These are phyloP conservation scores for Eucalyptus erythrocorys DNA, from an alignment of 345 rosid species.

Conservation along the genomic window DNA sequence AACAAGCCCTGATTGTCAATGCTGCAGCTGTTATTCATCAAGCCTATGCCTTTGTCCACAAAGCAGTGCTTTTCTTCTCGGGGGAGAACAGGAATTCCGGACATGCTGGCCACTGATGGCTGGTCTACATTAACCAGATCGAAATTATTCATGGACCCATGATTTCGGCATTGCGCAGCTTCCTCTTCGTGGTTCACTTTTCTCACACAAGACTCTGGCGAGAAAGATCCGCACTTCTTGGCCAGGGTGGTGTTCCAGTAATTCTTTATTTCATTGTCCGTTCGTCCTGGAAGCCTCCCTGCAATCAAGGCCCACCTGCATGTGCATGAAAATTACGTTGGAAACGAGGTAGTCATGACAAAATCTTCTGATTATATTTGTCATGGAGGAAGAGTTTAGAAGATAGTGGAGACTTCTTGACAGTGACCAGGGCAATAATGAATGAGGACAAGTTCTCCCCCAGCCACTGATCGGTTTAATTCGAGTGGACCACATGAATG, in stretches of 20 bases:
- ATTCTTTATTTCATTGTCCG: not conserved
- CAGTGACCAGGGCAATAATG: not conserved
- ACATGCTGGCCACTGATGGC: not conserved
- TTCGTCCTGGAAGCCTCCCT: not conserved
- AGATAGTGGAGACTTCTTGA: not conserved
- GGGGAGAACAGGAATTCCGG: not conserved
- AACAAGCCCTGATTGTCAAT: not conserved
- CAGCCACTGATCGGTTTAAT: not conserved
- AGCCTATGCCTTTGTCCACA: not conserved
- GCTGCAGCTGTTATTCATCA: not conserved
- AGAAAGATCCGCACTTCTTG: not conserved
- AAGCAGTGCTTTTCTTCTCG: not conserved
- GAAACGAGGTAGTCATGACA: not conserved
- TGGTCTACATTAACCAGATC: not conserved
- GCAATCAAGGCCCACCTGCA: conserved; percentile 1
- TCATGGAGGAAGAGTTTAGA: not conserved
- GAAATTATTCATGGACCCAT: not conserved
- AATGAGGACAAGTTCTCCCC: not conserved
- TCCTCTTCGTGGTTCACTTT: not conserved
- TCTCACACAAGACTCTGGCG: not conserved
- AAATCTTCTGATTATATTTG: not conserved
- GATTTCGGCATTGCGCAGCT: not conserved
- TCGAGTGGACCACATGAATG: not conserved
- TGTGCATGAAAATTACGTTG: not conserved
- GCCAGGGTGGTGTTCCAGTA: not conserved